Conservation (phyloP, 129 eudicot species). For the Mikania micrantha region DNA sequence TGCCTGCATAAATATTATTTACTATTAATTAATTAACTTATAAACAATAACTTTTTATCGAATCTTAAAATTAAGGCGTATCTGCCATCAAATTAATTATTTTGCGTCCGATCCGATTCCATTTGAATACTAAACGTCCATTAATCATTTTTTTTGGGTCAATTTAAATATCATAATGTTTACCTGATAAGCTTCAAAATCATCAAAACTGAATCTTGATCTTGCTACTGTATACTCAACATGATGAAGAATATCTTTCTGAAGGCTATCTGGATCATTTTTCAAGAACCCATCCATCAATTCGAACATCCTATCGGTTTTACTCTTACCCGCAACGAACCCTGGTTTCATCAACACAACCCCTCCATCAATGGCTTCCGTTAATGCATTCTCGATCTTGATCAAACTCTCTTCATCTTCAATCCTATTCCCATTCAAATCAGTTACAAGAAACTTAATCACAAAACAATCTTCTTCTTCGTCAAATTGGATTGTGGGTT, state of each 20-base stretch:
- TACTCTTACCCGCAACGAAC: conserved; percentile 9
- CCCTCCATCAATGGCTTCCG: conserved; percentile 35
- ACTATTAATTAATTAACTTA: background rate
- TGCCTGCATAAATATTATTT: conserved; percentile 31
- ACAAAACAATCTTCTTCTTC: conserved; percentile 30
- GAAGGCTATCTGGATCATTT: conserved; percentile 44
- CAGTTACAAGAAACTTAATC: conserved; percentile 27
- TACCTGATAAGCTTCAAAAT: conserved; percentile 67
- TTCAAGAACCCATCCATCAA: conserved; percentile 56
- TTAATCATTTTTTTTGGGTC: background rate
- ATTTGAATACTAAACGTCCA: too few relatives aligned
- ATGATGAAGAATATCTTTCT: conserved; percentile 49
- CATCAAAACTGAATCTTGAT: conserved; percentile 54
- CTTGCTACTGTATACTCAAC: conserved; percentile 60
- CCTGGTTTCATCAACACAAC: conserved; percentile 38
- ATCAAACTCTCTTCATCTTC: conserved; percentile 32
- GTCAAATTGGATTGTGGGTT: conserved; percentile 26
- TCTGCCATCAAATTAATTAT: too few relatives aligned
- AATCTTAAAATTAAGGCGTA: too few relatives aligned
- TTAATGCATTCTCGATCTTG: conserved; percentile 30
- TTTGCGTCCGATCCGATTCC: too few relatives aligned
- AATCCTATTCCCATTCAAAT: conserved; percentile 33
- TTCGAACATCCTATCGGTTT: conserved; percentile 40
- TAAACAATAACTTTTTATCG: too few relatives aligned
- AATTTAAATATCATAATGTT: background rate